A percentile compares a stretch with the other conserved stretches of the same genome.
Conservation (phyloP, 73 alveolate genomes). For the Halteria grandinella region DNA sequence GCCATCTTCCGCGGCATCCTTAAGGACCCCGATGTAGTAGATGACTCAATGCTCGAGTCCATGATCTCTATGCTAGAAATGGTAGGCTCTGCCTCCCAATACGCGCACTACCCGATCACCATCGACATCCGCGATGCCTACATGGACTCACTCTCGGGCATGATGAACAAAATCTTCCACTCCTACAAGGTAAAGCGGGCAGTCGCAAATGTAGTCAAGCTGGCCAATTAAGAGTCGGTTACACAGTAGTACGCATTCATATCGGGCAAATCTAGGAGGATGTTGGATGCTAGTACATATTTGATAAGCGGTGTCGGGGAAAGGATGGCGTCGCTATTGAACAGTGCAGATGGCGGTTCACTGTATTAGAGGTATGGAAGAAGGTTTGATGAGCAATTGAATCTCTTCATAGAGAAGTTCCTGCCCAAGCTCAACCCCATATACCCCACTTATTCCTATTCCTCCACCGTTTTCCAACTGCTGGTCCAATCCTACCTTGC, state of each 20-base stretch:
- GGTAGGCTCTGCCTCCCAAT: conserved; percentile 17
- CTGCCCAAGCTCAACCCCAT: conserved; percentile 25
- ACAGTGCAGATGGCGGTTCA: conserved; percentile 13
- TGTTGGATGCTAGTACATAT: no score
- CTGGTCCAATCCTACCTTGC: conserved; percentile 14
- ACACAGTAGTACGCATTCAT: no score
- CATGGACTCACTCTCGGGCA: not conserved
- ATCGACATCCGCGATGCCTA: not conserved
- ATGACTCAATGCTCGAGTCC: not conserved
- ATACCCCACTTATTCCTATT: not conserved
- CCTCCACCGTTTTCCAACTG: conserved; percentile 7
- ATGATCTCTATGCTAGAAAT: not conserved
- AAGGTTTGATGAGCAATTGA: conserved; percentile 18
- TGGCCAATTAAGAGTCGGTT: not conserved
- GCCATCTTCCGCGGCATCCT: conserved; percentile 21
- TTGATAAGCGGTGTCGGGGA: no score
- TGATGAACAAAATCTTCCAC: not conserved
- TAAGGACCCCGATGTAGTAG: conserved; percentile 41
- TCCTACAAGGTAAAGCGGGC: conserved; percentile 3
- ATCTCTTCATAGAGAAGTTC: conserved; percentile 7
- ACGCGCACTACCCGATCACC: conserved; percentile 29
- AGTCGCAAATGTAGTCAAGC: not conserved
- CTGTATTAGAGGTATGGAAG: conserved; percentile 29
- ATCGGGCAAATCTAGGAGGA: no score
- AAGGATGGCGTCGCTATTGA: not conserved